A percentile compares a stretch with the other conserved stretches of the same genome.
Conservation (phyloP, 140 eudicot species). For the Senecio squalidus region DNA sequence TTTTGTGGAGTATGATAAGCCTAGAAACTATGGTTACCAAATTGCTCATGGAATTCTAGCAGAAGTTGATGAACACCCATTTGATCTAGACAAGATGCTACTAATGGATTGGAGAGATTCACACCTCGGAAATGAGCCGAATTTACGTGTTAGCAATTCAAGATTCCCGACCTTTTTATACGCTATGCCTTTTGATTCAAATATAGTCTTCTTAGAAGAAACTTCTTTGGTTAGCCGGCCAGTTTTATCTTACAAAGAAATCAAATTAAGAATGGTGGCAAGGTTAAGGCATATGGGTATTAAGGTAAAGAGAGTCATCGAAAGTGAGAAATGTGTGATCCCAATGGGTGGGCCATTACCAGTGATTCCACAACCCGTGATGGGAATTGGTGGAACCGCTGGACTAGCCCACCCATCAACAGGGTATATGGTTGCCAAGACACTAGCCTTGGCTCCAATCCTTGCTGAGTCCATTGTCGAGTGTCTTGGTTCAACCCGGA, state of each 20-base stretch:
- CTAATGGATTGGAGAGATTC: conserved; percentile 94
- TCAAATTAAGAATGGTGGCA: conserved; percentile 68
- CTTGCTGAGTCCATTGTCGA: conserved; percentile 49
- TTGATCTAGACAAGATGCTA: conserved; percentile 77
- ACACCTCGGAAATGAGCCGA: conserved; percentile 72
- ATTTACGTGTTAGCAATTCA: conserved; percentile 39
- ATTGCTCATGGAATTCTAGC: conserved; percentile 86
- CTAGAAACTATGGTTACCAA: conserved; percentile 77
- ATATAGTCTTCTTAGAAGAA: conserved; percentile 65
- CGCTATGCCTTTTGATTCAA: conserved; percentile 79
- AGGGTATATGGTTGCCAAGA: conserved; percentile 76
- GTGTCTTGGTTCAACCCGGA: conserved; percentile 76
- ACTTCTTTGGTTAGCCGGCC: conserved; percentile 81
- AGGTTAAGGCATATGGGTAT: conserved; percentile 78
- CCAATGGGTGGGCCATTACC: conserved; percentile 95
- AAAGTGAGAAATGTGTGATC: conserved; percentile 73
- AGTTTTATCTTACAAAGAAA: conserved; percentile 47
- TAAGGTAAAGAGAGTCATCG: conserved; percentile 48
- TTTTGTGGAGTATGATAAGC: conserved; percentile 70
- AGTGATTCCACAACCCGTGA: conserved; percentile 50
- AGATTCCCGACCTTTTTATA: conserved; percentile 60
- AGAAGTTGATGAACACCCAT: conserved; percentile 72
- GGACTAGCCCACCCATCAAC: conserved; percentile 83
- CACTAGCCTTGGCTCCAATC: conserved; percentile 51
- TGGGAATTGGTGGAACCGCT: conserved; percentile 81